Evolutionary conservation across 2,329 filamentous ascomycete genomes (phyloP).

Genomic region (Calonectria montana): DNA sequence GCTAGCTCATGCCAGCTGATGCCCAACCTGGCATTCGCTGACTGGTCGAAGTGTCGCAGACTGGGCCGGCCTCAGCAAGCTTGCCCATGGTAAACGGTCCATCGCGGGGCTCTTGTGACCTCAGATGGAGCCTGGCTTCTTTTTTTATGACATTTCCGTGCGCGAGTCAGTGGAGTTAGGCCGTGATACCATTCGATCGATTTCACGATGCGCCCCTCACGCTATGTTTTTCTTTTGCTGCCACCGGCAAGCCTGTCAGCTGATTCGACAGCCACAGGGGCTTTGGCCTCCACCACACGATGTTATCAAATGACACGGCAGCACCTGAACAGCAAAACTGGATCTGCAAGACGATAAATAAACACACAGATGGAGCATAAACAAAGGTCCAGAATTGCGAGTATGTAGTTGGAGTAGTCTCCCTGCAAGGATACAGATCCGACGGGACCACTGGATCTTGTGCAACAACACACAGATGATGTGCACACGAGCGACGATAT

Average conservation of each 20-base stretch:
- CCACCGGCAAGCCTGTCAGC: neutral
- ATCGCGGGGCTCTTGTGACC: neutral
- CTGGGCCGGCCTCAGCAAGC: neutral
- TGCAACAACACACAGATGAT: neutral
- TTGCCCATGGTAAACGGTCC: neutral
- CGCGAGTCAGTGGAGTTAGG: neutral
- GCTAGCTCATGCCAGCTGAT: neutral
- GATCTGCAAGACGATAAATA: neutral
- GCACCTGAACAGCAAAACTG: neutral
- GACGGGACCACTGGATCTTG: neutral
- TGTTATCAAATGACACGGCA: neutral
- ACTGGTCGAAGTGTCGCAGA: neutral
- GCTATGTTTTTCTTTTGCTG: neutral
- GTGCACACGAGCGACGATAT: neutral
- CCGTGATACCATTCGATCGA: neutral
- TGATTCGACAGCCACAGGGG: neutral
- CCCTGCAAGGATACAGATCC: neutral
- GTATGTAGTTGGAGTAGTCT: neutral
- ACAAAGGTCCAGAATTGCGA: neutral
- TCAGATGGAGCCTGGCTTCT: neutral
- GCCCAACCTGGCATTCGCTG: neutral
- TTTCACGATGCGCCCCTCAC: neutral
- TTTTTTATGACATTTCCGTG: neutral
- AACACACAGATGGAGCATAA: neutral
- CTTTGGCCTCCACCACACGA: neutral